Evolutionary conservation across 352 stramenopile species (phyloP).

Genomic region (Blastocystis sp.): DNA sequence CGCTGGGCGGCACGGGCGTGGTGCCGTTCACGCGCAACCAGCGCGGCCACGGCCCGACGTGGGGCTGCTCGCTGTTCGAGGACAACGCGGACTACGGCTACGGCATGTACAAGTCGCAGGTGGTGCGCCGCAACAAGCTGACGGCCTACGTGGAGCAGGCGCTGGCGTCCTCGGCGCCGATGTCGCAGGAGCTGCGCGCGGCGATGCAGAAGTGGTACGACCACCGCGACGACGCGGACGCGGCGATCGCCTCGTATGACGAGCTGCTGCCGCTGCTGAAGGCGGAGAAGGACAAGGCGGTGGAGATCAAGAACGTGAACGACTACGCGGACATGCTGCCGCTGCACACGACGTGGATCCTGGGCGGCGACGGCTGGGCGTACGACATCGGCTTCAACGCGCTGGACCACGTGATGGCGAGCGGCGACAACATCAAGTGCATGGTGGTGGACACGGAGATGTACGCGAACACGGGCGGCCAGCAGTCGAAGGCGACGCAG

Average conservation of each 20-base stretch:
- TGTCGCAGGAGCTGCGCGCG: constrained; percentile 73
- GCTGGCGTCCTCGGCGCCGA: constrained; percentile 31
- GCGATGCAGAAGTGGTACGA: constrained; percentile 76
- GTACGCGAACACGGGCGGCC: too few species aligned
- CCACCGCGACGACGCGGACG: constrained; percentile 75
- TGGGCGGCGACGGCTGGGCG: constrained; percentile 78
- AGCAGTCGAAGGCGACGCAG: too few species aligned
- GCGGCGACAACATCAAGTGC: too few species aligned
- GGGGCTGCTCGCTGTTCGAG: constrained; percentile 74
- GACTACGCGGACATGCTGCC: constrained; percentile 76
- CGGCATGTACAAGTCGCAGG: constrained; percentile 72
- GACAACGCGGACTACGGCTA: too few species aligned
- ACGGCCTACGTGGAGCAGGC: constrained; percentile 72
- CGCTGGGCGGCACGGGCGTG: constrained; percentile 72
- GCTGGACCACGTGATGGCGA: too few species aligned
- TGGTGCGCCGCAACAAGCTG: constrained; percentile 74
- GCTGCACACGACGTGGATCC: constrained; percentile 77
- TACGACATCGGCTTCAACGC: too few species aligned
- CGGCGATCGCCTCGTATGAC: constrained; percentile 74
- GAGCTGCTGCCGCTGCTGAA: constrained; percentile 70
- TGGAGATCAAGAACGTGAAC: constrained; percentile 73
- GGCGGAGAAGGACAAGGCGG: constrained; percentile 65
- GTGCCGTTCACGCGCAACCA: constrained; percentile 73
- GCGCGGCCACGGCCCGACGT: constrained; percentile 73
- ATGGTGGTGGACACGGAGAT: too few species aligned